Percentiles rank a stretch among this genome's conserved stretches.
These are phyloP conservation scores for Clitopilus passeckerianus DNA, from an alignment of 768 basidiomycete genomes.

Conservation along the genomic window DNA sequence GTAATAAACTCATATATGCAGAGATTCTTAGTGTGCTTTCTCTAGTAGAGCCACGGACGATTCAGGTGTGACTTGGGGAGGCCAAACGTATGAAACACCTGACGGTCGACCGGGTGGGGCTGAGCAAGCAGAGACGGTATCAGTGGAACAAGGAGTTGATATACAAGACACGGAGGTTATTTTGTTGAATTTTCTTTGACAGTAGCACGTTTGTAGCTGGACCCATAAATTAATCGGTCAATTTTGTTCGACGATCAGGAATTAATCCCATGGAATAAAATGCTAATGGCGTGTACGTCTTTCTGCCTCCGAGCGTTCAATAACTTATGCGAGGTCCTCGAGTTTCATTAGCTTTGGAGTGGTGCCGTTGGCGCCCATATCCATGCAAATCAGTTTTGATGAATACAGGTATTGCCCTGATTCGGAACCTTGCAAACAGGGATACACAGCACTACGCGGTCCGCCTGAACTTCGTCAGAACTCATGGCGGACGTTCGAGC, in stretches of 20 bases:
- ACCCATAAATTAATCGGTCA: background rate
- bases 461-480: background rate
- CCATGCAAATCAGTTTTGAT: no score
- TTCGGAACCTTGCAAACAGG: background rate
- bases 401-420: background rate
- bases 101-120: conserved; percentile 35
- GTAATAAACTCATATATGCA: no score
- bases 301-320: no score
- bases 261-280: no score
- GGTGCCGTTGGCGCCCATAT: no score
- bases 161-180: conserved; percentile 45
- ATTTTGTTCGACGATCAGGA: no score
- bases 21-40: no score
- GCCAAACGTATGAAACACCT: conserved; percentile 51
- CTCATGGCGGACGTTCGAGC: conserved; percentile 77
- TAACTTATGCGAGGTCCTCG: no score
- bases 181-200: conserved; percentile 30
- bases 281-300: no score
- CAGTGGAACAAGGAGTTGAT: conserved; percentile 28
- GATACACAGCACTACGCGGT: background rate
- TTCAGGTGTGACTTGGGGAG: conserved; percentile 50
- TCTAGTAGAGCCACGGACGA: conserved; percentile 43
- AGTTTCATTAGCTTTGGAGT: no score
- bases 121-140: conserved; percentile 22
- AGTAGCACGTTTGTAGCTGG: background rate